Conservation (phyloP, 2,329 filamentous ascomycete species). For the Penicillium sclerotigenum region DNA sequence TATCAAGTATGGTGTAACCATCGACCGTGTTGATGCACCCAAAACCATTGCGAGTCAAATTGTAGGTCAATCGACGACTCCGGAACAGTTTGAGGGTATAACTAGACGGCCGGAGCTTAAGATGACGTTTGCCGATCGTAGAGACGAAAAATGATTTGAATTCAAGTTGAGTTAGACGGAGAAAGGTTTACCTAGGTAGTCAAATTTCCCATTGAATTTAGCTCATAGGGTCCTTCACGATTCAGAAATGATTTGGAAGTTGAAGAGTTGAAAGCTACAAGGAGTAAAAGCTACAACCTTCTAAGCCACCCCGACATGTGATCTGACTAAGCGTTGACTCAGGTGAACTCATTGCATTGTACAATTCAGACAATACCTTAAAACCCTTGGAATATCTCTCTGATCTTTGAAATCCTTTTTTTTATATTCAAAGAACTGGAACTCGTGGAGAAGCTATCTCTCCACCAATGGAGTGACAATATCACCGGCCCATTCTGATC, state of each 20-base stretch:
- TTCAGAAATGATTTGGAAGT: background rate
- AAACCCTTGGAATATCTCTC: background rate
- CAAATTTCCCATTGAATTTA: background rate
- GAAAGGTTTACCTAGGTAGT: background rate
- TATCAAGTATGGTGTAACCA: slow-evolving; percentile 71
- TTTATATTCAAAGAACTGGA: background rate
- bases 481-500: background rate
- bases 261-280: background rate
- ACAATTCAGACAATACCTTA: background rate
- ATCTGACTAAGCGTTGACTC: slow-evolving; percentile 9
- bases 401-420: background rate
- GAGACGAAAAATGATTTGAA: background rate
- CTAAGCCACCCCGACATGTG: background rate
- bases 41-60: slow-evolving; percentile 22
- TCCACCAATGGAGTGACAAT: slow-evolving; percentile 10
- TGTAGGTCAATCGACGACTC: background rate
- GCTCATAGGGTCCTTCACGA: background rate
- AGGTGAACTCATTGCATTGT: slow-evolving; percentile 4
- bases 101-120: background rate
- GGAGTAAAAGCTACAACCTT: background rate
- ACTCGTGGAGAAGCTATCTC: background rate
- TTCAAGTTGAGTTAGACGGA: background rate
- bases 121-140: background rate
- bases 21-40: slow-evolving; percentile 19
- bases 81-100: background rate